Evolutionary conservation across 345 rosid genomes (phyloP).

Genomic region (Gossypioides kirkii): DNA sequence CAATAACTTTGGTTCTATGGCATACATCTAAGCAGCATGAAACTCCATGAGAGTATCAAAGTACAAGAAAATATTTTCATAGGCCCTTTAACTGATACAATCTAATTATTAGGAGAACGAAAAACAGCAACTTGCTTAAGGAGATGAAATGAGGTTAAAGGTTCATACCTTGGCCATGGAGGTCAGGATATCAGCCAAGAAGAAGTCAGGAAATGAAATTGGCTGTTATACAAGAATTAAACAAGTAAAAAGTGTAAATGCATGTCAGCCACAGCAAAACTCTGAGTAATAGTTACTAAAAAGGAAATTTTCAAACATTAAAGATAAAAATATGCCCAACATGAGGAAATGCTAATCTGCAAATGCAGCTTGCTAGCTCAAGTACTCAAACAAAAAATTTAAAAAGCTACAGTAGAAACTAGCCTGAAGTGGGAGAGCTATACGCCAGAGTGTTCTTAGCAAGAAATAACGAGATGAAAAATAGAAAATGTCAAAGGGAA

Average conservation of each 20-base stretch:
- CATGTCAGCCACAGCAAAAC: not conserved
- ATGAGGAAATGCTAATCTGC: not conserved
- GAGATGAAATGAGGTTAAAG: constrained; percentile 10
- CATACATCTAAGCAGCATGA: constrained; percentile 1
- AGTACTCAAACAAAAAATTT: not conserved
- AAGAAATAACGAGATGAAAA: constrained; percentile 84
- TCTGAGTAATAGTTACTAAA: constrained; percentile 4
- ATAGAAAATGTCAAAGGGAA: constrained; percentile 90
- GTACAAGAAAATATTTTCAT: not conserved
- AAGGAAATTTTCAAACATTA: not conserved
- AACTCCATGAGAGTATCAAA: not conserved
- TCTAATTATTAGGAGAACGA: not conserved
- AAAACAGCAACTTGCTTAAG: not conserved
- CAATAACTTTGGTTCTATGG: not conserved
- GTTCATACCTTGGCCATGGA: constrained; percentile 91
- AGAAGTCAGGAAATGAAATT: constrained; percentile 92
- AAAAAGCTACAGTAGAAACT: constrained; percentile 18
- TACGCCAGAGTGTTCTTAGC: constrained; percentile 84
- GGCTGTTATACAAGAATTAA: constrained; percentile 48
- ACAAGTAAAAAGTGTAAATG: constrained; percentile 3
- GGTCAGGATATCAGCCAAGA: constrained; percentile 90
- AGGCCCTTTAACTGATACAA: not conserved
- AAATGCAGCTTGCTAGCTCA: not conserved
- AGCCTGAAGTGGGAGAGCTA: constrained; percentile 91
- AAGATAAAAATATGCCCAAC: not conserved